These are phyloP conservation scores for Ruellia speciosa DNA, from an alignment of 305 asterid species.

Conservation along the genomic window DNA sequence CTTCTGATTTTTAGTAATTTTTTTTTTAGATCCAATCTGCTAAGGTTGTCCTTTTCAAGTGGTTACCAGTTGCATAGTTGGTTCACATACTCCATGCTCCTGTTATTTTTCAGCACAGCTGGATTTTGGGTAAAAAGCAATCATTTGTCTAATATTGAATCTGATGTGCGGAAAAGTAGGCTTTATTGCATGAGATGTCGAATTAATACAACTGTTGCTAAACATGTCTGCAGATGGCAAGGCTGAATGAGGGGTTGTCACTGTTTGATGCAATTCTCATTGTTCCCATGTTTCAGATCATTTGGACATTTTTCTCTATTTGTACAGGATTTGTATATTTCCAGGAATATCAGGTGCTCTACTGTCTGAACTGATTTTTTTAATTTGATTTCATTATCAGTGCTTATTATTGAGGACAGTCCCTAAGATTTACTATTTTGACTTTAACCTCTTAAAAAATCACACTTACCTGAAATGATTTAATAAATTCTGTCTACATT, in stretches of 20 bases:
- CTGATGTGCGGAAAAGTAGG: slow-evolving; percentile 14
- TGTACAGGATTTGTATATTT: slow-evolving; percentile 96
- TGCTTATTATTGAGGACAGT: background rate
- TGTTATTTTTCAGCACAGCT: slow-evolving; percentile 80
- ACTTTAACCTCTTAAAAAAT: background rate
- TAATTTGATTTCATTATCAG: background rate
- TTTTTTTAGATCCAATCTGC: slow-evolving; percentile 76
- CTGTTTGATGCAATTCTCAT: slow-evolving; percentile 89
- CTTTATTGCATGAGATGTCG: slow-evolving; percentile 10
- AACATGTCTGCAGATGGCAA: slow-evolving; percentile 68
- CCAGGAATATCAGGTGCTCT: slow-evolving; percentile 84
- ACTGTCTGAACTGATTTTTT: slow-evolving; percentile 14
- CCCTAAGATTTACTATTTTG: background rate
- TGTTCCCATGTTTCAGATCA: slow-evolving; percentile 97
- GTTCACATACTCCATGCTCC: slow-evolving; percentile 89
- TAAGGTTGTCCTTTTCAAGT: slow-evolving; percentile 74
- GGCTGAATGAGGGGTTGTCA: slow-evolving; percentile 85
- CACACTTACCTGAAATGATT: background rate
- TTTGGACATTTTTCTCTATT: slow-evolving; percentile 94
- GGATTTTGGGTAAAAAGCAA: slow-evolving; percentile 78
- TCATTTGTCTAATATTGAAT: slow-evolving; percentile 15
- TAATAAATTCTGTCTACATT: background rate
- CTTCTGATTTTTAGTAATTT: slow-evolving; percentile 23
- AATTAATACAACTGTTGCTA: slow-evolving; percentile 18
- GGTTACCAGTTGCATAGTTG: slow-evolving; percentile 85